Evolutionary conservation across 306 rosid genomes (phyloP).

Genomic region (Neltuma alba): DNA sequence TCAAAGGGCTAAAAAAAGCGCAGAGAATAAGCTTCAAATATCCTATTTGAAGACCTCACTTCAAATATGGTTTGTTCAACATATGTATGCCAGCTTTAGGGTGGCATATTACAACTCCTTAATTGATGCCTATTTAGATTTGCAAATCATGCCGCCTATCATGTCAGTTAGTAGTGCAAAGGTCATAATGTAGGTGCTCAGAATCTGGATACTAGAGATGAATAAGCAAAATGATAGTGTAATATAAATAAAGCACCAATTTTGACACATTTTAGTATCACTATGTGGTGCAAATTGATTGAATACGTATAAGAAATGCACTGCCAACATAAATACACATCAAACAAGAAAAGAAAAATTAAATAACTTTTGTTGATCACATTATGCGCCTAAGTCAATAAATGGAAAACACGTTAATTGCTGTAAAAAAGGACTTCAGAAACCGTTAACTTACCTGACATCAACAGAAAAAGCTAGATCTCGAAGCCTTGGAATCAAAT

Average conservation of each 20-base stretch:
- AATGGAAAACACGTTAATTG: conserved; percentile 17
- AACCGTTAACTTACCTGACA: conserved; percentile 57
- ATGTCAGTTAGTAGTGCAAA: not conserved
- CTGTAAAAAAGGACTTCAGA: not conserved
- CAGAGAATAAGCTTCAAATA: not conserved
- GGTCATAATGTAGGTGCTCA: not conserved
- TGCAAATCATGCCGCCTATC: not conserved
- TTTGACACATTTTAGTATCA: conserved; percentile 12
- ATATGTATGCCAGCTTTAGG: not conserved
- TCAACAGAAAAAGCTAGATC: conserved; percentile 94
- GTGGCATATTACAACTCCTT: not conserved
- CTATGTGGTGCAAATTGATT: not conserved
- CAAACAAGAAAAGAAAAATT: not conserved
- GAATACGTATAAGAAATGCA: not conserved
- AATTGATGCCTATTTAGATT: not conserved
- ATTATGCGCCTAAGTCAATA: not conserved
- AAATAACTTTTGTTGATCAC: not conserved
- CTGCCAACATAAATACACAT: not conserved
- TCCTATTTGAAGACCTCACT: not conserved
- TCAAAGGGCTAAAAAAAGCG: not conserved
- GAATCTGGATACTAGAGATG: not conserved
- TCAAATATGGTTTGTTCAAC: not conserved
- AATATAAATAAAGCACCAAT: conserved; percentile 13
- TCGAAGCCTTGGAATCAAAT: conserved; percentile 84
- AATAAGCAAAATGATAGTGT: not conserved